Percentiles rank a stretch among this genome's conserved stretches.
Evolutionary conservation across 108 stramenopile species (phyloP).

Genomic region (Craspedostauros australis): DNA sequence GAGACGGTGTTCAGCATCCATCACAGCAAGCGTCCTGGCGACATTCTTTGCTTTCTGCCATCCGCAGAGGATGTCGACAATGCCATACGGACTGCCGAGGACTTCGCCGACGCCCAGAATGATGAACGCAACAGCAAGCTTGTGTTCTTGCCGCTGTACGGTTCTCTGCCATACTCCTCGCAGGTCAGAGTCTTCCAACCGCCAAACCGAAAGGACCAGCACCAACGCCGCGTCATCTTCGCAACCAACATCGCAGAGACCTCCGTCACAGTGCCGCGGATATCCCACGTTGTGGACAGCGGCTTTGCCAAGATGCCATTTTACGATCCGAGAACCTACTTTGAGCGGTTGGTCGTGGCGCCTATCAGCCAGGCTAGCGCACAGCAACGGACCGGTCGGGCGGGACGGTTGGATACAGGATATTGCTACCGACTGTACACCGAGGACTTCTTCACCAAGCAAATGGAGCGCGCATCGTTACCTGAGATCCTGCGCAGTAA

Average conservation of each 20-base stretch:
- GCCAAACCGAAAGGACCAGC: conserved; percentile 9
- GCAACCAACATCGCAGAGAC: conserved; percentile 95
- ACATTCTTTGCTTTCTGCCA: conserved; percentile 92
- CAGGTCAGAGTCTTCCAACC: conserved; percentile 70
- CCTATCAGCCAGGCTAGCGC: conserved; percentile 86
- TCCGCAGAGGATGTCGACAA: conserved; percentile 91
- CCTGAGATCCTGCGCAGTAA: conserved; percentile 75
- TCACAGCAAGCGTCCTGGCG: conserved; percentile 58
- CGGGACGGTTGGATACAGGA: conserved; percentile 84
- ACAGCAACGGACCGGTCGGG: conserved; percentile 87
- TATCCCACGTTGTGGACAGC: conserved; percentile 91
- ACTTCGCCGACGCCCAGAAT: conserved; percentile 27
- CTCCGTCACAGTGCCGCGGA: conserved; percentile 85
- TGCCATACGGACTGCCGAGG: conserved; percentile 67
- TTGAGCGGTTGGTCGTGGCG: conserved; percentile 71
- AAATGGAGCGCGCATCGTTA: conserved; percentile 32
- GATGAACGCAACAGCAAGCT: conserved; percentile 11
- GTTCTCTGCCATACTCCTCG: conserved; percentile 69
- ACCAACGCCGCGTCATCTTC: conserved; percentile 61
- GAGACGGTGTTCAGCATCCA: conserved; percentile 63
- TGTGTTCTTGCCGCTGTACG: conserved; percentile 84
- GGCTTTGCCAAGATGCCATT: conserved; percentile 94
- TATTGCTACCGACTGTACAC: conserved; percentile 94
- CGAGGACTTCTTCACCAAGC: conserved; percentile 49
- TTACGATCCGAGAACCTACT: conserved; percentile 71